Conservation (phyloP, 176 grass and related monocot genomes). For the Dactylis glomerata region DNA sequence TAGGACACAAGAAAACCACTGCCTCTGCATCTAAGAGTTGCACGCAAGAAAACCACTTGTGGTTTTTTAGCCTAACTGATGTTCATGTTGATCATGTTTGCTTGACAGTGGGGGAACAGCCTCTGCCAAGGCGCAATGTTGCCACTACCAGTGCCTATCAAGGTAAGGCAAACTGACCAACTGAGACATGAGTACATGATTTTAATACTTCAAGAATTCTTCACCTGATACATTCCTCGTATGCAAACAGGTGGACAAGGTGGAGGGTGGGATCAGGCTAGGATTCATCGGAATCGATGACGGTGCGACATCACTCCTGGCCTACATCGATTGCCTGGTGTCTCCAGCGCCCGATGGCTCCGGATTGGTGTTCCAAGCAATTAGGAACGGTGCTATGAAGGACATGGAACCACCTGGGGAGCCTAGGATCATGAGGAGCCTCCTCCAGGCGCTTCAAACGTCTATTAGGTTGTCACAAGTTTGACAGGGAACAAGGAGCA, state of each 20-base stretch:
- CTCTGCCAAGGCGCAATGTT: constrained; percentile 92
- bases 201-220: not conserved
- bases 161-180: constrained; percentile 31
- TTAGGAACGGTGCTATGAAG: constrained; percentile 73
- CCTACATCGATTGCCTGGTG: constrained; percentile 91
- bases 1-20: no score
- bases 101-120: constrained; percentile 88
- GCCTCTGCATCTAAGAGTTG: no score
- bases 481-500: constrained; percentile 2
- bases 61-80: not conserved
- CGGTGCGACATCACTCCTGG: constrained; percentile 50
- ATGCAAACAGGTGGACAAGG: constrained; percentile 71
- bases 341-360: constrained; percentile 42
- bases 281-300: constrained; percentile 60
- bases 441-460: constrained; percentile 82
- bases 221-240: not conserved
- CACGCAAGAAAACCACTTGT: no score
- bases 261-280: constrained; percentile 66
- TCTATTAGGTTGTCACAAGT: constrained; percentile 58
- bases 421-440: constrained; percentile 85
- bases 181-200: not conserved
- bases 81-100: not conserved
- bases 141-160: constrained; percentile 84
- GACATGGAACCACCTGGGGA: constrained; percentile 64
- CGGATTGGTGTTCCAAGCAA: constrained; percentile 59